Conservation (phyloP, 495 filamentous ascomycete species). For the Xylaria acuta region DNA sequence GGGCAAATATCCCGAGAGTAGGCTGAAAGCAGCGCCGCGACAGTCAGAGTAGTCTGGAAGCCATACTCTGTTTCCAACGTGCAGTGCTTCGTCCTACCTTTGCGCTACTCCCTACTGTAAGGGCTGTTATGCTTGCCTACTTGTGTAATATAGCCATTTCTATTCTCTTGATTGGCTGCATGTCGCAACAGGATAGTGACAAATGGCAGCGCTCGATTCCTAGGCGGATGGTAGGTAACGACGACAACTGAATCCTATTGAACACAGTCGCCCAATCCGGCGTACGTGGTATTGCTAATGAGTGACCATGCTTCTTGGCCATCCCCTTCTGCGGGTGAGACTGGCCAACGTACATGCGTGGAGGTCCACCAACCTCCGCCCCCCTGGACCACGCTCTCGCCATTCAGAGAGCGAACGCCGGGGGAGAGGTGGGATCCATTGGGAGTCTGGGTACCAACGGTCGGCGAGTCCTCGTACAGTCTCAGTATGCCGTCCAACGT, state of each 20-base stretch:
- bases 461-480: constrained; percentile 24
- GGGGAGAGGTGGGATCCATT: constrained; percentile 14
- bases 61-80: background rate
- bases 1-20: constrained; percentile 15
- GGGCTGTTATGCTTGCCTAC: background rate
- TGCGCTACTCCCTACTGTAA: constrained; percentile 2
- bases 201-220: constrained; percentile 14
- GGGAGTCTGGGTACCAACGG: constrained; percentile 18
- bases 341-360: constrained; percentile 13
- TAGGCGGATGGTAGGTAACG: constrained; percentile 6
- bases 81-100: background rate
- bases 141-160: constrained; percentile 13
- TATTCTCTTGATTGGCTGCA: background rate
- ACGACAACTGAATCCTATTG: background rate
- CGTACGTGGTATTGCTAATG: constrained; percentile 4
- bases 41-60: constrained; percentile 8
- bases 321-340: constrained; percentile 18
- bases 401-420: constrained; percentile 17
- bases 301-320: constrained; percentile 11
- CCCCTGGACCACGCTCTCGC: constrained; percentile 18
- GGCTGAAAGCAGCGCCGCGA: constrained; percentile 12
- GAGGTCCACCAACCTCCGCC: constrained; percentile 17
- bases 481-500: constrained; percentile 21
- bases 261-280: background rate
- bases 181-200: constrained; percentile 5